phyloP scores from a whole-genome alignment of 495 filamentous ascomycete genomes.

The Penicillium herquei region DNA sequence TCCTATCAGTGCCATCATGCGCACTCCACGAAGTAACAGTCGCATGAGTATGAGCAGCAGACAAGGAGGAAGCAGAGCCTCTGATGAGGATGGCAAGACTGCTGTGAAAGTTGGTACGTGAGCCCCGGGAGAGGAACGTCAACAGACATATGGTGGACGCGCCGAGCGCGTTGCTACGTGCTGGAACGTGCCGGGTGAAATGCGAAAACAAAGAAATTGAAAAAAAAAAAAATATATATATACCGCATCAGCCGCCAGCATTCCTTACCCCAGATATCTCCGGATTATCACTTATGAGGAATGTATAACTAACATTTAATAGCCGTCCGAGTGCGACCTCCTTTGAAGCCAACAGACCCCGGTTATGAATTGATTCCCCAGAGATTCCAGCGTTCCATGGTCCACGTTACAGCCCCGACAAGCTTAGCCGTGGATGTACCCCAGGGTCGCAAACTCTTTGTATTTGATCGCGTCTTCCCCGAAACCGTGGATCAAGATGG shows the following conservation, averaged over 20 bases:
- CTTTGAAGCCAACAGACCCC: conserved; percentile 78
- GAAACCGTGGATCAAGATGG: conserved; percentile 83
- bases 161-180: too few species aligned
- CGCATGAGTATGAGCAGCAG: conserved; percentile 86
- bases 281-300: neutral
- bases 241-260: conserved; percentile 8
- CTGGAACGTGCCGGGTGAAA: too few species aligned
- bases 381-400: conserved; percentile 90
- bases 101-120: conserved; percentile 99
- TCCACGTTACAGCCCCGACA: conserved; percentile 80
- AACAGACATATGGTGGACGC: too few species aligned
- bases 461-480: conserved; percentile 92
- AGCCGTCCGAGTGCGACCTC: conserved; percentile 95
- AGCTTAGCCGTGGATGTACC: conserved; percentile 85
- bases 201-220: too few species aligned
- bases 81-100: conserved; percentile 91
- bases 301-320: conserved; percentile 12
- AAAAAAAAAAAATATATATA: conserved; percentile 7
- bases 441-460: conserved; percentile 89
- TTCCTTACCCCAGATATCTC: neutral
- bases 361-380: conserved; percentile 93
- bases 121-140: neutral
- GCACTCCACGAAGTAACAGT: conserved; percentile 78
- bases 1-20: conserved; percentile 84
- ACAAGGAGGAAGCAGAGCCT: conserved; percentile 77